phyloP scores from a whole-genome alignment of 1,284 basidiomycete genomes.

The Neotropicomus parvogracilis region DNA sequence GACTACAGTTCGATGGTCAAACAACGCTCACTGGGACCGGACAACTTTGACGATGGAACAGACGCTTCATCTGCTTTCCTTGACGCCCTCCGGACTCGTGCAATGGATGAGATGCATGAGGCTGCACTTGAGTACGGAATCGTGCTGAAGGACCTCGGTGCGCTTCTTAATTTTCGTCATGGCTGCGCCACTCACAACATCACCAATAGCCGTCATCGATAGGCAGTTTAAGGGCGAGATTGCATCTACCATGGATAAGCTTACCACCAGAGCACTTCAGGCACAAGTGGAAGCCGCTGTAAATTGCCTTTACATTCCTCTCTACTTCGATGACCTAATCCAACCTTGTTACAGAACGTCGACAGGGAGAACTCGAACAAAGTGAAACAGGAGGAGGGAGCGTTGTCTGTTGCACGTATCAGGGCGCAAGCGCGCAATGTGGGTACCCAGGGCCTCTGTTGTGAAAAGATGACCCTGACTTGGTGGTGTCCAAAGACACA shows the following conservation, averaged over 20 bases:
- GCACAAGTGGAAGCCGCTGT: conserved; percentile 81
- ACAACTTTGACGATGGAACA: conserved; percentile 62
- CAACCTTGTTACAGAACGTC: conserved; percentile 51
- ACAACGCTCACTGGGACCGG: conserved; percentile 71
- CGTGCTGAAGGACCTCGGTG: conserved; percentile 70
- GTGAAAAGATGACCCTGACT: conserved; percentile 10
- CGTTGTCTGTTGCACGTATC: conserved; percentile 69
- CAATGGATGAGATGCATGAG: conserved; percentile 78
- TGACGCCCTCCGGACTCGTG: conserved; percentile 72
- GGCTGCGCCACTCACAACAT: conserved; percentile 1
- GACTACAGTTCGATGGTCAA: conserved; percentile 69
- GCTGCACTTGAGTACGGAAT: conserved; percentile 80
- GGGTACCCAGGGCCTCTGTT: conserved; percentile 3
- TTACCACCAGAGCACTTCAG: conserved; percentile 75
- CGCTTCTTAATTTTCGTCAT: conserved; percentile 13
- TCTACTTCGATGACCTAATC: background rate
- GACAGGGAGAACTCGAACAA: conserved; percentile 82
- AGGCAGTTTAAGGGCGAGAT: conserved; percentile 81
- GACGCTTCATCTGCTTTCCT: conserved; percentile 73
- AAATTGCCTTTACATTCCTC: conserved; percentile 25
- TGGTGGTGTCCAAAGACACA: conserved; percentile 42
- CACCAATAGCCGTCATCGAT: conserved; percentile 66
- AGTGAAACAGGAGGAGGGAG: conserved; percentile 77
- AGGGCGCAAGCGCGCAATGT: conserved; percentile 66
- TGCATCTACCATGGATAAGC: conserved; percentile 76